Evolutionary conservation across 768 basidiomycete species (phyloP).

Genomic region (Lactifluus subvellereus): DNA sequence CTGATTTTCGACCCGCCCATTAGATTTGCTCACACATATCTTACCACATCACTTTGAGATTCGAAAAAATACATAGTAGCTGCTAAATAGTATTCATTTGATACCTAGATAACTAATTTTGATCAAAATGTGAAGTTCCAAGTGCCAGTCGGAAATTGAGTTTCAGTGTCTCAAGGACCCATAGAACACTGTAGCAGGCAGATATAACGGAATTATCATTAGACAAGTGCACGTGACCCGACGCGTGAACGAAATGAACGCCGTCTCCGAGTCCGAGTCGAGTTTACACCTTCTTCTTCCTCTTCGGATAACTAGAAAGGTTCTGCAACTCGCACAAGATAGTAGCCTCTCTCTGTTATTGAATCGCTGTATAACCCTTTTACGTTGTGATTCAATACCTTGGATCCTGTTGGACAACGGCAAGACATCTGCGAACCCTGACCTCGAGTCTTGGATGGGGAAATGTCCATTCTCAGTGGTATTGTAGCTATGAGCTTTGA

Average conservation of each 20-base stretch:
- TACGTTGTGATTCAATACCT: background rate
- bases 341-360: no score
- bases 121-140: no score
- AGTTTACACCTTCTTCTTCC: background rate
- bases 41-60: no score
- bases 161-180: no score
- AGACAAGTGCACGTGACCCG: background rate
- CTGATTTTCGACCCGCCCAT: no score
- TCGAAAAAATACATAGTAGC: no score
- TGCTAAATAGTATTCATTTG: no score
- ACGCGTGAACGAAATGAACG: background rate
- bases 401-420: background rate
- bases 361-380: background rate
- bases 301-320: background rate
- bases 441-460: background rate
- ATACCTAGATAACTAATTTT: no score
- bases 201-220: no score
- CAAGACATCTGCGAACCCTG: background rate
- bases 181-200: no score
- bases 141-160: no score
- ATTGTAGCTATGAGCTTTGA: constrained; percentile 12
- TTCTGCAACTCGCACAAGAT: background rate
- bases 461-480: constrained; percentile 17
- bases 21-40: no score
- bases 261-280: background rate